phyloP scores from a whole-genome alignment of 306 rosid genomes.

The Morella rubra region DNA sequence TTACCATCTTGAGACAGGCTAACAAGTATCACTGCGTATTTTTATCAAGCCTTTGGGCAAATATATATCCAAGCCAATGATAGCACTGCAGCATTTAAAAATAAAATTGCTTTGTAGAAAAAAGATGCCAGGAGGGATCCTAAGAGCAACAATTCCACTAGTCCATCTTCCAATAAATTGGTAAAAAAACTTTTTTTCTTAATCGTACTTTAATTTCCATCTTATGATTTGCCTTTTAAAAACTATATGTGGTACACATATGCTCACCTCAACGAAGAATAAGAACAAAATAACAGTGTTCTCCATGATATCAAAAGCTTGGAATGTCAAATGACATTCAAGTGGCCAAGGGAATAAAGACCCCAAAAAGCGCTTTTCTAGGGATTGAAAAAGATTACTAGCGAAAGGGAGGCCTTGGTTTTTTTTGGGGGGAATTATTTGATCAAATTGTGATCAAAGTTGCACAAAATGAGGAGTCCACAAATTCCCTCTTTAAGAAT shows the following conservation, averaged over 20 bases:
- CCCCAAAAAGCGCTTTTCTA: conserved; percentile 29
- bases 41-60: too few relatives aligned
- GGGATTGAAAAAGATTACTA: conserved; percentile 25
- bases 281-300: conserved; percentile 30
- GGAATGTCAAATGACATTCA: conserved; percentile 41
- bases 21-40: too few relatives aligned
- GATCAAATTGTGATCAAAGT: background rate
- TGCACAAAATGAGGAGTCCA: conserved; percentile 18
- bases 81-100: background rate
- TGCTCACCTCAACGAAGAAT: conserved; percentile 28
- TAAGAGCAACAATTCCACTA: background rate
- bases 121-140: too few relatives aligned
- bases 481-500: background rate
- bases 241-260: background rate
- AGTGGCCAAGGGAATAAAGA: conserved; percentile 40
- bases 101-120: background rate
- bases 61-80: too few relatives aligned
- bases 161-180: background rate
- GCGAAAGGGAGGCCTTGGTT: background rate
- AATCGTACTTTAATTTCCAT: background rate
- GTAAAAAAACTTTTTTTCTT: background rate
- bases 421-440: background rate
- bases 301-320: conserved; percentile 26
- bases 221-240: background rate
- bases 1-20: too few relatives aligned